These are phyloP conservation scores for Carnegiea gigantea DNA, from an alignment of 179 eudicot species.

Conservation along the genomic window DNA sequence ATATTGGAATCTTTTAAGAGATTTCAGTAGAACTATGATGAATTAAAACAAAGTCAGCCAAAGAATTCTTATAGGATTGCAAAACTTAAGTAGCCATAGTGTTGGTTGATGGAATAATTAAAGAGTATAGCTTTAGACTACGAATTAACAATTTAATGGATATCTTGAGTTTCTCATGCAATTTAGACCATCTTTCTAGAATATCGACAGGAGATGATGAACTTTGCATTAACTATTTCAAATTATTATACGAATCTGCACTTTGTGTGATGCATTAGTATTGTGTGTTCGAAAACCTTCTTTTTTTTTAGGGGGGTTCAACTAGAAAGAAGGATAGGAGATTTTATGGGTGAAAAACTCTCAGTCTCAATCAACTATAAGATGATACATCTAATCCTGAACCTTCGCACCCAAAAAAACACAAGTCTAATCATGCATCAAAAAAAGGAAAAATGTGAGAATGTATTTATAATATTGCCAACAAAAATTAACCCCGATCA, in stretches of 20 bases:
- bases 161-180: neutral
- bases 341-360: no score
- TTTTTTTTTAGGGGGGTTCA: no score
- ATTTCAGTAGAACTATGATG: neutral
- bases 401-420: no score
- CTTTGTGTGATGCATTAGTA: no score
- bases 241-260: neutral
- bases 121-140: neutral
- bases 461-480: no score
- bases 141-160: neutral
- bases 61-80: neutral
- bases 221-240: neutral
- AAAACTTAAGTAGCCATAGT: neutral
- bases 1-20: neutral
- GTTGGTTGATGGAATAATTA: neutral
- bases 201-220: neutral
- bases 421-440: no score
- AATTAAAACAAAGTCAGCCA: neutral
- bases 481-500: no score
- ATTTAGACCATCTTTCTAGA: neutral
- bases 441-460: no score
- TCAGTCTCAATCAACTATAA: no score
- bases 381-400: no score
- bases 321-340: no score
- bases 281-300: no score